Conservation (phyloP, 495 filamentous ascomycete species). For the Penicillium nucicola region DNA sequence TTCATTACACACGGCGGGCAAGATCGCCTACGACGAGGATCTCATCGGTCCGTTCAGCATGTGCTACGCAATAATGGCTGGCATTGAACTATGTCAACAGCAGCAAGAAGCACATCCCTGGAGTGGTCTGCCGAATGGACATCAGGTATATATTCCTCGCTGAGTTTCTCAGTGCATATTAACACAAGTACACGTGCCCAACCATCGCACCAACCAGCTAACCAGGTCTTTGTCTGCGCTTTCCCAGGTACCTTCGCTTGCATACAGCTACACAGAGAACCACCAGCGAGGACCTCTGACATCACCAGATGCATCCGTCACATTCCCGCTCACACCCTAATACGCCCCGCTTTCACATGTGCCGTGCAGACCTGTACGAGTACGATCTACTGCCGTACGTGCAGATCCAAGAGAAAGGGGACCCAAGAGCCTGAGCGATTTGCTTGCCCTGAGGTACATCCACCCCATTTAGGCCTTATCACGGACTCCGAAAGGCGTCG, state of each 20-base stretch:
- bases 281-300: constrained; percentile 56
- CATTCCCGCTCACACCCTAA: constrained; percentile 40
- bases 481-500: neutral
- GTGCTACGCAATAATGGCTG: constrained; percentile 72
- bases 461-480: neutral
- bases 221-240: constrained; percentile 17
- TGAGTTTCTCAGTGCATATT: constrained; percentile 34
- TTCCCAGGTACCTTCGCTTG: constrained; percentile 78
- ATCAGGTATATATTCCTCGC: constrained; percentile 44
- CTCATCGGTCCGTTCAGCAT: constrained; percentile 70
- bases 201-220: constrained; percentile 12
- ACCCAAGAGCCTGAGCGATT: neutral
- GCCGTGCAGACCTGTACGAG: constrained; percentile 16
- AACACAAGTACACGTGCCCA: too few relatives aligned
- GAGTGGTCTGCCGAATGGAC: constrained; percentile 4
- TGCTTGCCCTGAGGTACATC: neutral
- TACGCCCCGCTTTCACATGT: constrained; percentile 32
- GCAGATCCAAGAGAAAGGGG: neutral
- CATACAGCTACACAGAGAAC: constrained; percentile 67
- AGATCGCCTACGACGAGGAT: constrained; percentile 56
- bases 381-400: constrained; percentile 22
- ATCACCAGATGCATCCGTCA: constrained; percentile 31
- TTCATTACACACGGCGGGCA: constrained; percentile 32
- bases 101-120: constrained; percentile 24
- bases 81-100: constrained; percentile 63